These are phyloP conservation scores for Cercospora sesami DNA, from an alignment of 2,329 filamentous ascomycete genomes.

Conservation along the genomic window DNA sequence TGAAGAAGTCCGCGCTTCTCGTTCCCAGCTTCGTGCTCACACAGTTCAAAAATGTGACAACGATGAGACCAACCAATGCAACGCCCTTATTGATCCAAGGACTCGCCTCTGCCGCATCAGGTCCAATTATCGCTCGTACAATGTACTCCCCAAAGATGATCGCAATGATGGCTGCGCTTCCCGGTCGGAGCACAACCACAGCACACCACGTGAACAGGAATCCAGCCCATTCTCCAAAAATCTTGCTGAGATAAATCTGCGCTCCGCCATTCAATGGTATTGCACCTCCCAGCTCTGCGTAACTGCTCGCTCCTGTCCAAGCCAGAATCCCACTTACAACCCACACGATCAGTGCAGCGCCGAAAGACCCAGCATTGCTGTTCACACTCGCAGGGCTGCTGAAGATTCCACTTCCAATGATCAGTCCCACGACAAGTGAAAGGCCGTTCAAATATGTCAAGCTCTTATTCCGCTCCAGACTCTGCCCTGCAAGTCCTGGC, in stretches of 20 bases:
- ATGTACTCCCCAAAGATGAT: constrained; percentile 99
- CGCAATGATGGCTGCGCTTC: constrained; percentile 87
- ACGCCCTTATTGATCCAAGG: constrained; percentile 90
- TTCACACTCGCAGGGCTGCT: constrained; percentile 93
- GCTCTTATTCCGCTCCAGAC: constrained; percentile 91
- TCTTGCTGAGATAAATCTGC: constrained; percentile 92
- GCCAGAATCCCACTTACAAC: constrained; percentile 84
- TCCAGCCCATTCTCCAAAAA: constrained; percentile 87
- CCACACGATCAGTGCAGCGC: constrained; percentile 89
- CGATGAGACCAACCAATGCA: constrained; percentile 70
- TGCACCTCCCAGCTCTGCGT: constrained; percentile 91
- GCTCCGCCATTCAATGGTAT: constrained; percentile 94
- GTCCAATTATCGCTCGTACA: constrained; percentile 81
- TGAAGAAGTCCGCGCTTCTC: constrained; percentile 83
- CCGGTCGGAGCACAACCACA: constrained; percentile 89
- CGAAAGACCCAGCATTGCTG: constrained; percentile 84
- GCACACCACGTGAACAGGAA: constrained; percentile 98
- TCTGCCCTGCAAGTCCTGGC: constrained; percentile 38
- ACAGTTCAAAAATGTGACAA: constrained; percentile 84
- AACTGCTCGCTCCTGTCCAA: constrained; percentile 94
- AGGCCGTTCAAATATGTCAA: constrained; percentile 92
- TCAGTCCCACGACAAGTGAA: constrained; percentile 84
- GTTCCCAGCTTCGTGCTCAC: constrained; percentile 87
- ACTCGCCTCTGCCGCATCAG: constrained; percentile 77
- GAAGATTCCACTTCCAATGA: constrained; percentile 96